Base-by-base conservation (phyloP, 257 asterid species). In the Capsicum pubescens region DNA sequence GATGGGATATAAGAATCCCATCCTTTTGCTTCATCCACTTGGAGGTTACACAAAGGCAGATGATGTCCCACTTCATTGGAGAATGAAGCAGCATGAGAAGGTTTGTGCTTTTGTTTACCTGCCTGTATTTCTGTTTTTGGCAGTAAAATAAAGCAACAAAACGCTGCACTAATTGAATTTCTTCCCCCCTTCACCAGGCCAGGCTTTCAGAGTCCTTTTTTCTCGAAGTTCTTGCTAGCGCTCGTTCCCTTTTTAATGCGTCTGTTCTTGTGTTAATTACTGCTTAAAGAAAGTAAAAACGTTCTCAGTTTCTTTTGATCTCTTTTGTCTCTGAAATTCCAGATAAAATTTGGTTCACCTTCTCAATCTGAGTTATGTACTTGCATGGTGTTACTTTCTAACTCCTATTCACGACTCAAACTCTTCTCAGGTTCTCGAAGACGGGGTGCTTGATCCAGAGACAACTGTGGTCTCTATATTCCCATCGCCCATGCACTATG, bases 1-100 rank as follows among this genome's bases (percentile, higher is more conserved):
- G 54, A 93, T 95, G 98, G 99, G 99, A 8, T 95, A 91, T 74
- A 89, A 91, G 87, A 95, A 95, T 85, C 99, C 99, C 0, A 82
- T 95, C 48, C 93, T 95, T 71, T 84, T 95, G 92, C 97, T 95
- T 52, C 91, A 95, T 80, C 99, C 99, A 17, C 85, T 95, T 66
- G 99, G 98, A 2, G 99, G 99, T 71, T 94, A 82, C 84, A 95
- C 99, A 4, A 95, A 95, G 83, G 99, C 96, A 7, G 99, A 95
- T 77, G 99, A 95, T 84, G 97, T 95, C 69, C 98, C 99, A 2
- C 97, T 95, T 58, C 89, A 89, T 57, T 94, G 97, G 97, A 91
- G 99, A 64, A 95, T 95, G 96, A 94, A 89, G 90, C 99, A 95
- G 57, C 99, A 95, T n/a, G 97, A 94, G 89, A 93, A 95, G 99